phyloP scores from a whole-genome alignment of 1,284 basidiomycete species.

The Rhizoctonia solani region DNA sequence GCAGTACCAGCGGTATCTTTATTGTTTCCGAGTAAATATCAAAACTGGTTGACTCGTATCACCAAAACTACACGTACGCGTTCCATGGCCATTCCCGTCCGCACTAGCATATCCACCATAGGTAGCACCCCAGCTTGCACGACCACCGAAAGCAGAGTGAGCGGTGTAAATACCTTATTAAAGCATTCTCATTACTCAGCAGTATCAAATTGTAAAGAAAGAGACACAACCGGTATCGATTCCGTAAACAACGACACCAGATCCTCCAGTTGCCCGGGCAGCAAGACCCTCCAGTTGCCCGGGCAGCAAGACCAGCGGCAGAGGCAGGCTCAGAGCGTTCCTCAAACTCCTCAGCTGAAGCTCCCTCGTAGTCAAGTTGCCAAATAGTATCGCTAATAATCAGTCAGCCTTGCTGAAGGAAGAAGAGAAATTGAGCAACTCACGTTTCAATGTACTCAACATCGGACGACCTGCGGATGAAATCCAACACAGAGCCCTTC shows the following conservation, averaged over 20 bases:
- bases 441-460: constrained; percentile 36
- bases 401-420: background rate
- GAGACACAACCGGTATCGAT: constrained; percentile 26
- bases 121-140: constrained; percentile 40
- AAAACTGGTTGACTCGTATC: constrained; percentile 10
- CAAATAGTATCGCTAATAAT: constrained; percentile 25
- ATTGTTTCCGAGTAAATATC: background rate
- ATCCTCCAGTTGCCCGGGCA: constrained; percentile 3
- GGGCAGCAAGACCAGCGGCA: background rate
- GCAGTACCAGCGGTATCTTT: background rate
- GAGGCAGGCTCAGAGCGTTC: background rate
- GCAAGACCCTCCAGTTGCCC: too few species aligned
- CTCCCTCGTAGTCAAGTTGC: constrained; percentile 10
- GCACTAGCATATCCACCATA: constrained; percentile 48
- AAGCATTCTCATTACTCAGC: background rate
- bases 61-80: constrained; percentile 22
- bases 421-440: background rate
- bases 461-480: constrained; percentile 30
- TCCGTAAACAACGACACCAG: constrained; percentile 34
- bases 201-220: background rate
- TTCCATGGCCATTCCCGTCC: constrained; percentile 37
- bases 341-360: constrained; percentile 13
- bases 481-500: constrained; percentile 26
- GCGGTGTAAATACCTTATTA: constrained; percentile 18
- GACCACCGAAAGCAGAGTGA: constrained; percentile 35